Evolutionary conservation across 148 eudicot species (phyloP), one percentile per base, ranked within the genome.

Genomic region (Polygonum maritimum): DNA sequence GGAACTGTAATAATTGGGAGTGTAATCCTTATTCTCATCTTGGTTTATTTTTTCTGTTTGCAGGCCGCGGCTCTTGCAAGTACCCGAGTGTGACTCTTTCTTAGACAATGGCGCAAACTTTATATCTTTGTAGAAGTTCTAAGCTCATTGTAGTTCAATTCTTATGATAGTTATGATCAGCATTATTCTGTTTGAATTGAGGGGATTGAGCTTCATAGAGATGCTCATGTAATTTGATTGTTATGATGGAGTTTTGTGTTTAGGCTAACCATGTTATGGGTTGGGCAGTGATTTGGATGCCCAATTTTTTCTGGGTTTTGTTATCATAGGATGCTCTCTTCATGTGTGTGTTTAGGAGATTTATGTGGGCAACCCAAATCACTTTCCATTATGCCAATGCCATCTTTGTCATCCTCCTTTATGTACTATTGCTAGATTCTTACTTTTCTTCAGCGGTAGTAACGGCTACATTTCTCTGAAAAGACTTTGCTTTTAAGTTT

Each of bases 1-100:
- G n/a, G 55, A 13, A 51, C 18, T 52, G 18, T 52, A 1, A 15
- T 18, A 2, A 18, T 15, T 52, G 0, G 58, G 19, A 21, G 2
- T 19, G 11, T 21, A 58, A 58, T 33, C 7, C 40, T 33, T 65
- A 33, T 15, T 36, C 35, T 71, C 2, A 44, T 72, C 19, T 19
- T 72, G 75, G 2, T 41, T 72, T 18, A 1, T 33, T 44, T 22
- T 19, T 44, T 19, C 3, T 5, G 15, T 44, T 72, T 72, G 19
- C 75, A 72, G 75, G 75, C 52, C 75, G 19, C 0, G 75, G 75
- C n/a, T 72, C 51, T 12, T 72, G 75, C 75, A 72, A 72, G 75
- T 72, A 41, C 35, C 75, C 75, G 33, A 72, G 75, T 48, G 75
- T 72, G 54, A 72, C 75, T 44, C 54, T 72, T 26, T 11, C 33